Conservation (phyloP, 75 land plant species). For the Picea sitchensis region DNA sequence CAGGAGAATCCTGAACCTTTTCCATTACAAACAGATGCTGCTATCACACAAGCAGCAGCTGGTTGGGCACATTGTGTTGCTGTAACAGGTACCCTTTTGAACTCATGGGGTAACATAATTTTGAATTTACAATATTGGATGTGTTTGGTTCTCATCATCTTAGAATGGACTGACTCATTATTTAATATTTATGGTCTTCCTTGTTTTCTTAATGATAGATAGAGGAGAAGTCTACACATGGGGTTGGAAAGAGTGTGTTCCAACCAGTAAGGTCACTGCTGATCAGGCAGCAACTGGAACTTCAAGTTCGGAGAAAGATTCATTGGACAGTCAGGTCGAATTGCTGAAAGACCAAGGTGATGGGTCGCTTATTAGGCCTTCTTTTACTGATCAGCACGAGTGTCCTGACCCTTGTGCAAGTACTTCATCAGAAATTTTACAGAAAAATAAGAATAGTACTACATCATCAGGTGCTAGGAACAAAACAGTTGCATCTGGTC, state of each 20-base stretch:
- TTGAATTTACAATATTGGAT: neutral
- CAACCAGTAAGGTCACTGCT: conserved; percentile 58
- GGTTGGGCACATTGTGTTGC: conserved; percentile 99
- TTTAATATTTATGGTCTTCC: neutral
- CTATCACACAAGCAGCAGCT: conserved; percentile 83
- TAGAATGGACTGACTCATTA: neutral
- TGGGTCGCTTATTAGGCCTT: conserved; percentile 7
- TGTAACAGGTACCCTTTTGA: conserved; percentile 61
- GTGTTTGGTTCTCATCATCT: neutral
- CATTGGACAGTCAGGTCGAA: conserved; percentile 28
- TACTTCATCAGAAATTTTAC: conserved; percentile 23
- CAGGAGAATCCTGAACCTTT: conserved; percentile 95
- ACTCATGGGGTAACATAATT: neutral
- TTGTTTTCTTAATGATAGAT: conserved; percentile 35
- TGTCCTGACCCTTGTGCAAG: conserved; percentile 14
- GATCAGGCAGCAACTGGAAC: conserved; percentile 27
- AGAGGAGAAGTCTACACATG: conserved; percentile 87
- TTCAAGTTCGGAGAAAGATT: conserved; percentile 37
- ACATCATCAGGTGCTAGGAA: conserved; percentile 3
- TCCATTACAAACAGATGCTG: conserved; percentile 68
- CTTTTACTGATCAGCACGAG: conserved; percentile 11
- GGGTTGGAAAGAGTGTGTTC: conserved; percentile 99
- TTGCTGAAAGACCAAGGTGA: conserved; percentile 51
- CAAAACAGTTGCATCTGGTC: conserved; percentile 21
- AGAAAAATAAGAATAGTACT: conserved; percentile 10